Conservation (phyloP, 371 early-diverging fungal species). For the Mortierella sp. region DNA sequence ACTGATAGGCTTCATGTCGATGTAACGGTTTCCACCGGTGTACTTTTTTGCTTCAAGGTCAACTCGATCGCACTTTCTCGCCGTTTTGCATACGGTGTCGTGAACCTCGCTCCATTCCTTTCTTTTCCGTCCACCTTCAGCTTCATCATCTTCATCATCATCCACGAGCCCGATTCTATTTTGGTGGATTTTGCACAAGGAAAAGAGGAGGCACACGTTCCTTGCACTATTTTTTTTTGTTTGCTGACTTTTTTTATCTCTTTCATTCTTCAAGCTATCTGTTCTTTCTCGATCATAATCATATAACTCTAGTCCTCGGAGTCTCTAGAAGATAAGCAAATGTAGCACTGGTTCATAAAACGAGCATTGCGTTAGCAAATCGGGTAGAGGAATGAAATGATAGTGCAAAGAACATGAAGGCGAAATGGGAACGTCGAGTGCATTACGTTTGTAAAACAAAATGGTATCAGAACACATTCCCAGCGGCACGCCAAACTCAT, state of each 20-base stretch:
- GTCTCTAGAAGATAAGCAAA: constrained; percentile 6
- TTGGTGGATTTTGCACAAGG: background rate
- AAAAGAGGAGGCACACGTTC: no score
- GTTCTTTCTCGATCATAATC: background rate
- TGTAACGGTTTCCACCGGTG: no score
- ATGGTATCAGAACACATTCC: background rate
- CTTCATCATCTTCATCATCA: background rate
- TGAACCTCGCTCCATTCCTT: no score
- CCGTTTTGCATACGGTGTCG: no score
- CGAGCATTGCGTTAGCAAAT: background rate
- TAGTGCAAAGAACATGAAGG: no score
- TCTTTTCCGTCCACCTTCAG: background rate
- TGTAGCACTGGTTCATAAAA: background rate
- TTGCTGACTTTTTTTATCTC: background rate
- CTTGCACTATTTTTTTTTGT: no score
- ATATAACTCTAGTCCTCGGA: background rate
- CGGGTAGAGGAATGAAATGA: background rate
- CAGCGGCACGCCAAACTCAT: background rate
- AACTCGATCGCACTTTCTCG: background rate
- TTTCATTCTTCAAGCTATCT: no score
- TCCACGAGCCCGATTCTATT: constrained; percentile 9
- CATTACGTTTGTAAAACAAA: background rate
- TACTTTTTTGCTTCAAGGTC: background rate
- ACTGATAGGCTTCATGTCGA: constrained; percentile 1
- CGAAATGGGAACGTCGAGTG: background rate